A percentile compares a stretch with the other conserved stretches of the same genome.
phyloP scores from a whole-genome alignment of 2,329 filamentous ascomycete species.

The Septoria linicola region DNA sequence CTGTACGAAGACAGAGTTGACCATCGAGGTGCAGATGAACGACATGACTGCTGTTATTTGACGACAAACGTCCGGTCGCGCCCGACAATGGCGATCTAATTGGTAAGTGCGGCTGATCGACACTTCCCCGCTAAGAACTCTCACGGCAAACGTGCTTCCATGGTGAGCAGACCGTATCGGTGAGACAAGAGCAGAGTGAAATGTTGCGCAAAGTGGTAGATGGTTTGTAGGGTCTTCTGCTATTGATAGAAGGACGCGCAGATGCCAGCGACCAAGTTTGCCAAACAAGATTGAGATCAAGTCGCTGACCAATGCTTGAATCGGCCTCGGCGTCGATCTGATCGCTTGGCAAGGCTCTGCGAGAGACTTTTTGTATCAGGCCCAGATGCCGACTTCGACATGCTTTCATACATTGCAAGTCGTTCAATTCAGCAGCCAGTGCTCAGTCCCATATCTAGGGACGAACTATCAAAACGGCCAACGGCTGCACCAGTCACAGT shows the following conservation, averaged over 20 bases:
- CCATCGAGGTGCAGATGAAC: slow-evolving; percentile 7
- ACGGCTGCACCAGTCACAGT: no score
- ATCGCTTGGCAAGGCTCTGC: neutral
- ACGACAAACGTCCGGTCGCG: slow-evolving; percentile 11
- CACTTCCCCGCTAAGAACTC: slow-evolving; percentile 5
- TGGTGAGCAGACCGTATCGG: neutral
- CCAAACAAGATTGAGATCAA: neutral
- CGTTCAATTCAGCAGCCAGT: no score
- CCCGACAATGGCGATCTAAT: slow-evolving; percentile 4
- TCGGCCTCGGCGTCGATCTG: slow-evolving; percentile 8
- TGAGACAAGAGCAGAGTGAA: neutral
- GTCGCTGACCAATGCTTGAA: slow-evolving; percentile 1
- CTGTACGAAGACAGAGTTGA: slow-evolving; percentile 1
- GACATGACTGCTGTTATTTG: slow-evolving; percentile 7
- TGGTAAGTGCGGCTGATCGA: slow-evolving; percentile 6
- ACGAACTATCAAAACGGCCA: no score
- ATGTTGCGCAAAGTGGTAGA: neutral
- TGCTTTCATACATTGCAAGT: no score
- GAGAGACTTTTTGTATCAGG: neutral
- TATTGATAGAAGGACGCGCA: no score
- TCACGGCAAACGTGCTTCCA: neutral
- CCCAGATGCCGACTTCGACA: neutral
- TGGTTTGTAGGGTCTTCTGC: no score
- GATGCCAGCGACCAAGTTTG: no score
- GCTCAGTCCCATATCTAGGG: no score